Base-by-base conservation (phyloP, 352 stramenopile genomes). In the Phytophthora cajani region DNA sequence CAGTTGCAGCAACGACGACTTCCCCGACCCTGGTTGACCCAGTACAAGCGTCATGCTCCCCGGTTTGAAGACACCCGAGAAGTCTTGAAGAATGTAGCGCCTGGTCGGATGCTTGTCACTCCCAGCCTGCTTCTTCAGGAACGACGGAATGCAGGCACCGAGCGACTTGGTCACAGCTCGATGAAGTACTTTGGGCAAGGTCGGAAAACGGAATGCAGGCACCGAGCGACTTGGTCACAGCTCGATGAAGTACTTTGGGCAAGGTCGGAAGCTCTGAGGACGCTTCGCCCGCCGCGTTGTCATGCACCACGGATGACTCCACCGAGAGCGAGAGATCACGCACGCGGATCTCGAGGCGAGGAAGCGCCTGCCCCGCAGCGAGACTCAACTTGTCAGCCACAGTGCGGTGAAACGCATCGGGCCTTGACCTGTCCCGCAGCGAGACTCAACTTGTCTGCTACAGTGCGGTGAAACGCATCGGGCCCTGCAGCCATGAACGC, bases 1-100 rank as follows among this genome's bases (percentile, higher is more conserved):
- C 8, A 84, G 47, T 30, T 84, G 74, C n/a, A 85, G 56, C 1
- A 85, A 57, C 23, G 81, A 79, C 11, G 77, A 83, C 30, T 87
- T 88, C 33, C 80, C 80, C 14, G 78, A 78, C n/a, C 76, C 75
- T 8, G 80, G 80, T 62, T 84, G 76, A 17, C 75, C 78, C 14
- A 85, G 69, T 46, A 85, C 62, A 11, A 85, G 56, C 16, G 78
- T 85, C 64, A 77, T 85, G 23, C 72, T 82, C 2, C 75, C 72
- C 6, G 78, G 78, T 51, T 84, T 82, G 33, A 87, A 84, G 36
- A 71, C 70, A 11, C 72, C 77, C 3, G 73, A 74, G n/a, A 85
- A 49, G 7, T 81, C 60, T 38, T 64, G 67, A 32, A 87, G 58
- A 47, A 85, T 80, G 32, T 82, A 59, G n/a, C 75, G 76, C 2